phyloP scores from a whole-genome alignment of 257 asterid species.

The Capsicum pubescens region DNA sequence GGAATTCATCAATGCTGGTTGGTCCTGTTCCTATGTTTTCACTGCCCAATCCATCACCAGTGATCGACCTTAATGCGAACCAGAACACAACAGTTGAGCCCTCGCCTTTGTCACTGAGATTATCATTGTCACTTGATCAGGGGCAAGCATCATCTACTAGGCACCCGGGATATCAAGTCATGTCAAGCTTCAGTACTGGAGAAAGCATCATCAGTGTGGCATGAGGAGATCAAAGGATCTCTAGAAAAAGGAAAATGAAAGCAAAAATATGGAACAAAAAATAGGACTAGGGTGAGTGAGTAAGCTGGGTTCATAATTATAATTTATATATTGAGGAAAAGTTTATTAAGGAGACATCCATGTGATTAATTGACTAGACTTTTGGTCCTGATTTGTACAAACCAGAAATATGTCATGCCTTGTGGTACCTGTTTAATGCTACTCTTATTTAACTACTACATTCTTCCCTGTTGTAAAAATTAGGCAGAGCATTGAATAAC shows the following conservation, averaged over 20 bases:
- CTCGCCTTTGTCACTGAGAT: constrained; percentile 57
- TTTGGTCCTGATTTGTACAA: constrained; percentile 56
- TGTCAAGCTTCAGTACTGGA: constrained; percentile 51
- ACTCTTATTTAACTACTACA: constrained; percentile 37
- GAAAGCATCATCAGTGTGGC: constrained; percentile 58
- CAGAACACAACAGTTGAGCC: constrained; percentile 48
- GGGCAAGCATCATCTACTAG: constrained; percentile 48
- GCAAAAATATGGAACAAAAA: background rate
- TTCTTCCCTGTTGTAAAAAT: constrained; percentile 39
- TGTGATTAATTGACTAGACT: constrained; percentile 31
- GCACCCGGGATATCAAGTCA: constrained; percentile 42
- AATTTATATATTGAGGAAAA: constrained; percentile 31
- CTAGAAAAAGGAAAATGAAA: constrained; percentile 36
- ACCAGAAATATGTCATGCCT: constrained; percentile 56
- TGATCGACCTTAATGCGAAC: constrained; percentile 52
- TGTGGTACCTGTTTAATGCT: constrained; percentile 47
- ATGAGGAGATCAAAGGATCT: constrained; percentile 43
- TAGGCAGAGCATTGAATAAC: constrained; percentile 31
- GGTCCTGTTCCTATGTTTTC: constrained; percentile 41
- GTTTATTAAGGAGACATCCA: constrained; percentile 38
- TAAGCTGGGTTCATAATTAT: constrained; percentile 29
- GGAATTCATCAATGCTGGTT: constrained; percentile 42
- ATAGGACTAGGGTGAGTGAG: constrained; percentile 30
- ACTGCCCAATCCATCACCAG: constrained; percentile 41
- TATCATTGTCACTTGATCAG: constrained; percentile 63